Conservation (phyloP, 306 rosid species). For the Prunus salicina region DNA sequence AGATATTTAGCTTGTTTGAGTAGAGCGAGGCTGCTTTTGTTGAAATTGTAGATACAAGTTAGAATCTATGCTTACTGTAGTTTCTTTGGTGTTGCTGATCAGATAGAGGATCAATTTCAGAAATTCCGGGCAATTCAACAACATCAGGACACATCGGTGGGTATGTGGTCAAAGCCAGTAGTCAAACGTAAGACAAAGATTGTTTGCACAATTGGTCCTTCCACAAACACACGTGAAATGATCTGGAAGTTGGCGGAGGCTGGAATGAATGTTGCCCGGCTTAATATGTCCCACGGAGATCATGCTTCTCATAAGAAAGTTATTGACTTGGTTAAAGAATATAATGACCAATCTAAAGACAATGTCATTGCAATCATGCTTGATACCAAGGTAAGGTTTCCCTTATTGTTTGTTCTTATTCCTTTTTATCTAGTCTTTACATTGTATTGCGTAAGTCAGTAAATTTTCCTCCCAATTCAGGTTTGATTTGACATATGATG, state of each 20-base stretch:
- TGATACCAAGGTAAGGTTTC: slow-evolving; percentile 70
- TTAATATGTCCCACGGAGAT: slow-evolving; percentile 98
- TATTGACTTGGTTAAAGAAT: slow-evolving; percentile 90
- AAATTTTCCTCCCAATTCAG: not conserved
- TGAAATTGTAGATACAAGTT: not conserved
- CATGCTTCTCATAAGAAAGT: slow-evolving; percentile 96
- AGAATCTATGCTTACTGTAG: not conserved
- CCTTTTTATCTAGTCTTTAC: not conserved
- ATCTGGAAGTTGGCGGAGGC: slow-evolving; percentile 98
- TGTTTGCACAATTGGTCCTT: slow-evolving; percentile 97
- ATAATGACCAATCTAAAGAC: slow-evolving; percentile 71
- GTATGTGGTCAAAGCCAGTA: slow-evolving; percentile 80
- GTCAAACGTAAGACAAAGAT: slow-evolving; percentile 92
- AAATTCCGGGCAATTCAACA: slow-evolving; percentile 53
- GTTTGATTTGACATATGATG: not conserved
- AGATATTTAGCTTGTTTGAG: not conserved
- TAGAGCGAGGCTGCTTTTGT: not conserved
- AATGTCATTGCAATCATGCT: slow-evolving; percentile 92
- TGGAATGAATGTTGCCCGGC: slow-evolving; percentile 95
- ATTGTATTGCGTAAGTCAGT: not conserved
- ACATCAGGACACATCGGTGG: slow-evolving; percentile 52
- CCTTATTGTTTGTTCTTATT: not conserved
- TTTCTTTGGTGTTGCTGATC: slow-evolving; percentile 6
- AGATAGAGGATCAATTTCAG: slow-evolving; percentile 61
- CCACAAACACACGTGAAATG: slow-evolving; percentile 88